phyloP scores from a whole-genome alignment of 371 early-diverging fungal genomes.

The Circinella minor region DNA sequence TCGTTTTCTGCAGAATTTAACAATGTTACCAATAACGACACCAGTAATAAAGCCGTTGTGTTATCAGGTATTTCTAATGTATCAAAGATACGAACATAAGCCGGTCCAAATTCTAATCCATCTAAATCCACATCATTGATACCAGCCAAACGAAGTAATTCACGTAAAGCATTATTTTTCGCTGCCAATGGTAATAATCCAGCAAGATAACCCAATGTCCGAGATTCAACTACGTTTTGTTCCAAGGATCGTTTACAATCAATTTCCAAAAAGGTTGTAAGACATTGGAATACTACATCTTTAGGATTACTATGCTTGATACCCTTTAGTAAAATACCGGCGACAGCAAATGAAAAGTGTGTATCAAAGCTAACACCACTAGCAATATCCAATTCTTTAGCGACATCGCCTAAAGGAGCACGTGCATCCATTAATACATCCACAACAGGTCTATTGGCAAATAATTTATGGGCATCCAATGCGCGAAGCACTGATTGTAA shows the following conservation, averaged over 20 bases:
- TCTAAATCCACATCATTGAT: conserved; percentile 60
- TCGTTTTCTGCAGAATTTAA: conserved; percentile 86
- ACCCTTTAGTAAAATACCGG: conserved; percentile 82
- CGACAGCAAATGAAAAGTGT: conserved; percentile 88
- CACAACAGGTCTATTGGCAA: conserved; percentile 66
- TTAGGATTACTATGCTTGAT: conserved; percentile 77
- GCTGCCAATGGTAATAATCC: conserved; percentile 76
- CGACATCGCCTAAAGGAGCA: conserved; percentile 63
- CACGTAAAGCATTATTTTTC: conserved; percentile 63
- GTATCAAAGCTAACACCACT: conserved; percentile 81
- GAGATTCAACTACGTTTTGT: conserved; percentile 60
- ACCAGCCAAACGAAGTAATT: conserved; percentile 66
- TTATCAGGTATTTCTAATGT: conserved; percentile 71
- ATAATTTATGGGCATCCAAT: conserved; percentile 74
- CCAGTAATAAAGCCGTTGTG: conserved; percentile 72
- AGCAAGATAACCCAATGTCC: conserved; percentile 76
- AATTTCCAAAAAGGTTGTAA: conserved; percentile 76
- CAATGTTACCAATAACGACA: conserved; percentile 80
- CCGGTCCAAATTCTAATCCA: conserved; percentile 51
- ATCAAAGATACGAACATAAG: conserved; percentile 69
- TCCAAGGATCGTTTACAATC: conserved; percentile 58
- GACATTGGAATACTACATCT: conserved; percentile 69
- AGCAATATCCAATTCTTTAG: conserved; percentile 69
- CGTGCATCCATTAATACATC: conserved; percentile 75
- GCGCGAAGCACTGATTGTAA: conserved; percentile 74